Evolutionary conservation across 306 rosid genomes (phyloP).

Genomic region (Corylus americana): DNA sequence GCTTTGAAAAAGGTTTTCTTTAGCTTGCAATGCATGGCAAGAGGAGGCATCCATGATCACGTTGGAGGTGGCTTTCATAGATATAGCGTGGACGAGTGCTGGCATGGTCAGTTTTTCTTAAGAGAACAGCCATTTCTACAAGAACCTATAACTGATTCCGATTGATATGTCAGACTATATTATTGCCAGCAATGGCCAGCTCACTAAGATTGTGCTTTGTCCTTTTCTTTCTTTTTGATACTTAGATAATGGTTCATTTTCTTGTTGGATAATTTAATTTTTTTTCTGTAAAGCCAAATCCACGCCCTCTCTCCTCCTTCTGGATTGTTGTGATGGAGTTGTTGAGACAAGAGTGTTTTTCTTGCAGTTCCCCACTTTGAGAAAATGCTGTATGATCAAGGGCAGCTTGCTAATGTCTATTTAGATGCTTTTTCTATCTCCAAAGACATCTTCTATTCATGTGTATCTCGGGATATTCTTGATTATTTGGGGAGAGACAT

Average conservation of each 20-base stretch:
- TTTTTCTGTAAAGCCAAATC: background rate
- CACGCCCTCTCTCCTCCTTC: constrained; percentile 3
- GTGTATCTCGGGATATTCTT: constrained; percentile 70
- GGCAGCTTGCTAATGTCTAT: constrained; percentile 78
- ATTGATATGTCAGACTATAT: background rate
- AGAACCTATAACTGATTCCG: constrained; percentile 5
- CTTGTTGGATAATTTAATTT: background rate
- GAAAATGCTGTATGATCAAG: constrained; percentile 98
- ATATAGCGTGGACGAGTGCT: constrained; percentile 95
- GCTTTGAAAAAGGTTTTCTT: constrained; percentile 56
- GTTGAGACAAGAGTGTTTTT: constrained; percentile 26
- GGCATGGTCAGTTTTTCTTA: constrained; percentile 78
- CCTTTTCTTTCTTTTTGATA: background rate
- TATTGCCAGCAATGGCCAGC: background rate
- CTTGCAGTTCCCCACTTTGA: constrained; percentile 97
- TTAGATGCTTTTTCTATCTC: constrained; percentile 80
- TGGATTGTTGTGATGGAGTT: constrained; percentile 25
- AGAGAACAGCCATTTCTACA: constrained; percentile 17
- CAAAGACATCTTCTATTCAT: constrained; percentile 70
- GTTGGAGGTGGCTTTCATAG: constrained; percentile 97
- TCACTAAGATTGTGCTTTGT: background rate
- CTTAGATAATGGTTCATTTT: background rate
- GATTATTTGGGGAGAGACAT: constrained; percentile 91
- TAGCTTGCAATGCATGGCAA: constrained; percentile 87
- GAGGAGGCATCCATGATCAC: constrained; percentile 92